Evolutionary conservation across 2,329 filamentous ascomycete species (phyloP), one percentile per base, ranked within the genome.

Genomic region (Chaetomiaceae sp.): DNA sequence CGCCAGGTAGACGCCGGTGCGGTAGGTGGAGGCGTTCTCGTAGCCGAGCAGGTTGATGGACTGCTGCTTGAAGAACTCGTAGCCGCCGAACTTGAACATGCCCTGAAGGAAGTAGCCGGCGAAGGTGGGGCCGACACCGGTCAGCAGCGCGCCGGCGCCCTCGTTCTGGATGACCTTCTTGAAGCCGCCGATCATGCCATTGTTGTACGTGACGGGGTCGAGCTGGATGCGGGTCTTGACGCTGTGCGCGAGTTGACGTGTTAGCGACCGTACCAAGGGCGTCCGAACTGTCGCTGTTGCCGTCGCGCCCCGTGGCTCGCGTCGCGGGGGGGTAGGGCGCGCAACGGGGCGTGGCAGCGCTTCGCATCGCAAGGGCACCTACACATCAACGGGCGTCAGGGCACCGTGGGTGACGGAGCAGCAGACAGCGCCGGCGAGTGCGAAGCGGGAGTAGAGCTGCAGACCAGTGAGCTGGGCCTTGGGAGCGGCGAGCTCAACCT

Each of bases 351-450:
- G 39, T 35, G 20, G 24, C 33, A 17, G 29, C 35, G 34, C 12
- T n/a, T 26, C n/a, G 42, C 18, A 22, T 2, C 33, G 14, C 15
- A 8, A 18, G 36, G 33, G 43, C 34, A 52, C 47, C 47, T 52
- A 97, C 91, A 98, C 93, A 86, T 98, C 93, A 71, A 98, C 89
- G 66, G 93, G 93, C 60, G 93, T 98, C 63, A 97, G 83, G 65
- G 79, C 86, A 72, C 91, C 93, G 81, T 98, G 93, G 67, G 93
- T 98, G 74, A 97, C 76, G 62, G 90, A 93, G 74, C 93, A 98
- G 84, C 93, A 96, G 78, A 97, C 76, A 62, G 93, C 93, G 74
- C 93, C 93, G 63, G 93, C 90, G 64, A 98, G 86, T 73, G 93
- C 91, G 76, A 96, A 96, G 73, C 88, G 83, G 63, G 88, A 87